Evolutionary conservation across 108 stramenopile species (phyloP).

Genomic region (Epipyxis sp.): DNA sequence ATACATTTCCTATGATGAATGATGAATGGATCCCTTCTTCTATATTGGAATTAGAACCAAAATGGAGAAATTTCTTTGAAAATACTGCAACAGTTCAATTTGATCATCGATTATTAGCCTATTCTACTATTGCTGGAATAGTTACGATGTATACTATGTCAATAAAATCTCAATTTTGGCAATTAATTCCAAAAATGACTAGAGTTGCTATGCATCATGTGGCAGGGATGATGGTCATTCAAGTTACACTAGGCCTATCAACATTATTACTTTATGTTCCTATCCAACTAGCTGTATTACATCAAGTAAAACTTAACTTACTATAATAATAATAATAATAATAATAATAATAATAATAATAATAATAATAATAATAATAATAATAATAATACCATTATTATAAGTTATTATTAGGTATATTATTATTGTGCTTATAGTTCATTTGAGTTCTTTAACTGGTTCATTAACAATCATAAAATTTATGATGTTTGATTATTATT

Average conservation of each 20-base stretch:
- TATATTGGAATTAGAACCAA: constrained; percentile 59
- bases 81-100: constrained; percentile 97
- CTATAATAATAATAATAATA: too few relatives aligned
- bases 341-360: too few relatives aligned
- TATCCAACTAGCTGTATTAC: constrained; percentile 79
- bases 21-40: constrained; percentile 77
- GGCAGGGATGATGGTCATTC: constrained; percentile 71
- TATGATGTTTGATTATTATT: too few relatives aligned
- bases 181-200: constrained; percentile 38
- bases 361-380: too few relatives aligned
- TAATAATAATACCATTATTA: too few relatives aligned
- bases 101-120: constrained; percentile 89
- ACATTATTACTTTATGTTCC: constrained; percentile 94
- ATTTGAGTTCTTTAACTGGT: too few relatives aligned
- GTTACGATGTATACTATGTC: constrained; percentile 56
- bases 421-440: too few relatives aligned
- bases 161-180: constrained; percentile 54
- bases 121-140: constrained; percentile 53
- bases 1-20: constrained; percentile 86
- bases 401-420: too few relatives aligned
- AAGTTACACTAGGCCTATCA: constrained; percentile 85
- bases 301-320: too few relatives aligned
- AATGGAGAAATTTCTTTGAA: constrained; percentile 80
- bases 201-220: constrained; percentile 54
- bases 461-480: too few relatives aligned